phyloP scores from a whole-genome alignment of 2,329 filamentous ascomycete species.

The Ramularia endophylla region DNA sequence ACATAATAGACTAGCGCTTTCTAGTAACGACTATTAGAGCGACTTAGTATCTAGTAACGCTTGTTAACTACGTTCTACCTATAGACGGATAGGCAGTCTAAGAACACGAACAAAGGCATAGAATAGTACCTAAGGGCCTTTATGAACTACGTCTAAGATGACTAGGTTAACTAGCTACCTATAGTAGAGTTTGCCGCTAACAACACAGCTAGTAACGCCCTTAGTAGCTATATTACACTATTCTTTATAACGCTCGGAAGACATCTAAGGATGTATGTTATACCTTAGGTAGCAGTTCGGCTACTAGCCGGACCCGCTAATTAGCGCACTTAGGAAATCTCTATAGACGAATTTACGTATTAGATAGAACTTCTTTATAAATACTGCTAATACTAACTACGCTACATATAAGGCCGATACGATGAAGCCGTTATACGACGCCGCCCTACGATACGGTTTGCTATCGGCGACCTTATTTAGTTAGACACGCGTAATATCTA shows the following conservation, averaged over 20 bases:
- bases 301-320: not conserved
- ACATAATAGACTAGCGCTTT: too few species aligned
- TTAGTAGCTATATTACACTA: not conserved
- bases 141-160: conserved; percentile 1
- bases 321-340: too few species aligned
- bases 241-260: not conserved
- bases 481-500: not conserved
- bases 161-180: too few species aligned
- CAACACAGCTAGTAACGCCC: not conserved
- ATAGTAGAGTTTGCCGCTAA: too few species aligned
- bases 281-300: not conserved
- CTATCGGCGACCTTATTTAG: not conserved
- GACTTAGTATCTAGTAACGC: not conserved
- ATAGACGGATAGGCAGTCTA: not conserved
- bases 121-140: not conserved
- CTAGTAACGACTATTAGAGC: too few species aligned
- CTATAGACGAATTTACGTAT: not conserved
- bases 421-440: not conserved
- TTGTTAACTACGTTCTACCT: too few species aligned
- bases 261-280: not conserved
- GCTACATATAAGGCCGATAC: not conserved
- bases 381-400: not conserved
- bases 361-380: not conserved
- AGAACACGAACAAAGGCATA: not conserved
- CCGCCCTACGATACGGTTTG: not conserved